Evolutionary conservation across 2,329 filamentous ascomycete species (phyloP).

Genomic region (Periconia macrospinosa): DNA sequence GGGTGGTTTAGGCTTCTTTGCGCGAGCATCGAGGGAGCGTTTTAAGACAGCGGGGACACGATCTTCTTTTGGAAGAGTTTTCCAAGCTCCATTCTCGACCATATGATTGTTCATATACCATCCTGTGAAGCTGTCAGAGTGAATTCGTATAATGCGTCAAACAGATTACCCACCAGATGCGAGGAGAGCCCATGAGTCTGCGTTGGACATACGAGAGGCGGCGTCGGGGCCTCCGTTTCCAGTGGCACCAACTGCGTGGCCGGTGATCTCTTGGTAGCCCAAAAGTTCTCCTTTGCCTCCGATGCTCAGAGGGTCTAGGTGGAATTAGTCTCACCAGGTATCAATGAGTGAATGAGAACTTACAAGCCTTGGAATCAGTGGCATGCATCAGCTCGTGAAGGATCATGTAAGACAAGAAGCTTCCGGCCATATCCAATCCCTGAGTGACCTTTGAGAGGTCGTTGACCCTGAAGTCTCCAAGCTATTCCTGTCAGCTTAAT

Average conservation of each 20-base stretch:
- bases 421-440: conserved; percentile 1
- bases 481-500: not conserved
- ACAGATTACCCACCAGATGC: not conserved
- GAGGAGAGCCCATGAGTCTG: conserved; percentile 2
- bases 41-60: not conserved
- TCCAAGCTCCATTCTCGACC: conserved; percentile 1
- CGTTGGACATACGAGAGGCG: not conserved
- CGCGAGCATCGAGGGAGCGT: not conserved
- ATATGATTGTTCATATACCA: conserved; percentile 4
- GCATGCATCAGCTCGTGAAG: conserved; percentile 3
- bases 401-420: conserved; percentile 4
- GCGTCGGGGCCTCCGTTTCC: not conserved
- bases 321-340: not conserved
- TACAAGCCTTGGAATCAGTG: not conserved
- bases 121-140: too few relatives aligned
- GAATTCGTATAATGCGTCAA: too few relatives aligned
- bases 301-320: not conserved
- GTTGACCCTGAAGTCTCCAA: not conserved
- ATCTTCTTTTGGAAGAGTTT: not conserved
- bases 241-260: not conserved
- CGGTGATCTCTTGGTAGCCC: conserved; percentile 3
- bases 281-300: not conserved
- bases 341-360: not conserved
- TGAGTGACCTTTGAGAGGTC: not conserved
- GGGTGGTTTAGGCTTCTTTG: not conserved